Base-by-base conservation (phyloP, 2,329 filamentous ascomycete species). In the Xylariaceae sp. region DNA sequence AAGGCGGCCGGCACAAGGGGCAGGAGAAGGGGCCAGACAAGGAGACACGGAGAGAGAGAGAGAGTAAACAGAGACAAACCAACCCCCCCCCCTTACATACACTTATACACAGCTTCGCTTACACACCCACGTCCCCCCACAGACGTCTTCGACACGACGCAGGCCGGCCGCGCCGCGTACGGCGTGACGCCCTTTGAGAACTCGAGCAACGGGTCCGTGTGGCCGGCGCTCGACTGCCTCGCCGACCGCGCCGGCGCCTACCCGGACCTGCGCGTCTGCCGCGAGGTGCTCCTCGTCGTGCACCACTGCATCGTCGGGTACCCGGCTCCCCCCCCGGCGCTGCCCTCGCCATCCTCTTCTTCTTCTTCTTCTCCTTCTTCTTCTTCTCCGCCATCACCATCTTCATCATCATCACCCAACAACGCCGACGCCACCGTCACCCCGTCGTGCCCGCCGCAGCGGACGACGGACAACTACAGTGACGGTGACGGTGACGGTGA, bases 171-270 rank as follows among this genome's bases (percentile, higher is more conserved):
- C 28, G 76, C 75, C 1, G 61, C 72, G 33, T 80, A 80, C 36
- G 92, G 89, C 46, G 83, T 96, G 19, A 83, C 95, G 2, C 92
- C 92, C 5, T 89, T 94, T 60, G 90, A 96, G 57, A 98, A 98
- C 66, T 93, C 85, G 25, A 90, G 86, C 55, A 94, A 96, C 59
- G 92, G 92, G 51, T 81, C 83, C 35, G 92, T 98, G 31, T 78
- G 92, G 36, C 84, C 87, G 58, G 94, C 89, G 0, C 73, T 96
- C 16, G 89, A 95, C 60, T 76, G 90, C 44, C 77, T 98, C 39
- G 86, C 86, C 45, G 87, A 94, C 61, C 70, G 83, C 17, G 64
- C 75, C 24, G 61, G 59, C 26, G 60, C 62, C 27, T 86, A 83
- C 53, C 67, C 69, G 9, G 76, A 84, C 52, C 71, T 95, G 29